These are phyloP conservation scores for Rhodotorula babjevae DNA, from an alignment of 768 basidiomycete species.

Conservation along the genomic window DNA sequence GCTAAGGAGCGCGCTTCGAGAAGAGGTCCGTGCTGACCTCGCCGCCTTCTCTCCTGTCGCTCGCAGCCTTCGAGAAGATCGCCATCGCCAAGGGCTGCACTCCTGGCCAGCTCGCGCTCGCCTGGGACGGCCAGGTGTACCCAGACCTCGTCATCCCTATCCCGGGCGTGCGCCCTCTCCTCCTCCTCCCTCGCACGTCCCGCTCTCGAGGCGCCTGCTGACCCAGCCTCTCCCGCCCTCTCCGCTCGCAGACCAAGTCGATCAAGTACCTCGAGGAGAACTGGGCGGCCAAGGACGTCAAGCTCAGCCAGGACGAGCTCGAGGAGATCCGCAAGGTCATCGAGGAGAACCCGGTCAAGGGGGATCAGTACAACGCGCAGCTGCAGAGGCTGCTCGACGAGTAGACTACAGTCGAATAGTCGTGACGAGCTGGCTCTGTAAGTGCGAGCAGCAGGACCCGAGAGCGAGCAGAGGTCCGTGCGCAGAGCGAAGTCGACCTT, in stretches of 20 bases:
- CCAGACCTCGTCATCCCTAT: slow-evolving; percentile 42
- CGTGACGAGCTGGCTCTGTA: too few relatives aligned
- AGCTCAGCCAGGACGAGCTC: slow-evolving; percentile 50
- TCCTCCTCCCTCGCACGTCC: not conserved
- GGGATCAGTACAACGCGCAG: slow-evolving; percentile 47
- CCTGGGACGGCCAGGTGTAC: slow-evolving; percentile 47
- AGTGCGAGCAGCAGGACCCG: too few relatives aligned
- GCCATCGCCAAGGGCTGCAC: slow-evolving; percentile 48
- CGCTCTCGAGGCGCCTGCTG: not conserved
- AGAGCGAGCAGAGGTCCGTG: too few relatives aligned
- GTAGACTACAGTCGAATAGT: not conserved
- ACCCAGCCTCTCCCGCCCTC: not conserved
- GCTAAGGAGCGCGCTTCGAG: too few relatives aligned
- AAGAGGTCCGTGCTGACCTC: not conserved
- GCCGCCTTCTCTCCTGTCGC: not conserved
- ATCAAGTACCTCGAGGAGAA: slow-evolving; percentile 55
- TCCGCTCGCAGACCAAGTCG: slow-evolving; percentile 39
- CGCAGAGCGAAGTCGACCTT: too few relatives aligned
- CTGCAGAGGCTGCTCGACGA: not conserved
- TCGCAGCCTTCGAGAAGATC: slow-evolving; percentile 41
- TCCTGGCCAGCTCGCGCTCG: slow-evolving; percentile 49
- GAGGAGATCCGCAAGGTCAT: slow-evolving; percentile 50
- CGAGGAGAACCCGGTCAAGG: slow-evolving; percentile 47
- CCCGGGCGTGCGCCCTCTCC: slow-evolving; percentile 36
- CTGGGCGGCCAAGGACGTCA: slow-evolving; percentile 50